Evolutionary conservation across 2,329 filamentous ascomycete genomes (phyloP), one percentile per base, ranked within the genome.

Genomic region (Fonsecaea pedrosoi): DNA sequence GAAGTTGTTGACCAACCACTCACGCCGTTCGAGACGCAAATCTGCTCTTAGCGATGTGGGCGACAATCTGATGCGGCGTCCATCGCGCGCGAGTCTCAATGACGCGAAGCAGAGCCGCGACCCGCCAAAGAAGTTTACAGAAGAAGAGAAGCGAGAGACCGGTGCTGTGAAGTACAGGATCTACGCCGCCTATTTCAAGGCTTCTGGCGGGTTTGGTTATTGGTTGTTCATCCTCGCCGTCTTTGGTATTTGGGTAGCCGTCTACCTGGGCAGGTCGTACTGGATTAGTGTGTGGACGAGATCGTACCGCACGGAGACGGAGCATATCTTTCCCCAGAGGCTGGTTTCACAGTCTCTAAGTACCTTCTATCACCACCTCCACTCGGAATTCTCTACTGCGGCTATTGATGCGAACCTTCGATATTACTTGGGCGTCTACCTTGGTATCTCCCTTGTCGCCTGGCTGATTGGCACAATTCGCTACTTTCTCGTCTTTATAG

Each of bases 141-240:
- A 92, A 74, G 90, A 92, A 2, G 92, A 95, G 76, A 81, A 80
- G n/a, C 85, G 88, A 64, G 90, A 92, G 74, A 85, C 85, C 61
- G 92, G 92, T 0, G 85, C 88, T 4, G 87, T 94, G 37, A 89
- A 89, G 71, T 82, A 82, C 25, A 82, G 82, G 6, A 84, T 94
- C n/a, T 94, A 94, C 69, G 74, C 81, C 12, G 82, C 83, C 0
- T 95, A 94, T 73, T 77, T 94, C 13, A 82, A 82, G 9, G 86
- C 88, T 30, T 90, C 86, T 68, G 91, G 90, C 15, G 88, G 89
- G 9, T 81, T 82, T 55, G 40, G 61, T 10, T 73, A 72, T 53
- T 74, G 72, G 72, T 6, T 62, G 12, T 68, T 70, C 35, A 63
- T 74, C 42, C 53, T 70, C 40, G 5, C 64, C 12, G 40, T 70